Conservation (phyloP, 139 green algal species). For the Micractinium sp. region DNA sequence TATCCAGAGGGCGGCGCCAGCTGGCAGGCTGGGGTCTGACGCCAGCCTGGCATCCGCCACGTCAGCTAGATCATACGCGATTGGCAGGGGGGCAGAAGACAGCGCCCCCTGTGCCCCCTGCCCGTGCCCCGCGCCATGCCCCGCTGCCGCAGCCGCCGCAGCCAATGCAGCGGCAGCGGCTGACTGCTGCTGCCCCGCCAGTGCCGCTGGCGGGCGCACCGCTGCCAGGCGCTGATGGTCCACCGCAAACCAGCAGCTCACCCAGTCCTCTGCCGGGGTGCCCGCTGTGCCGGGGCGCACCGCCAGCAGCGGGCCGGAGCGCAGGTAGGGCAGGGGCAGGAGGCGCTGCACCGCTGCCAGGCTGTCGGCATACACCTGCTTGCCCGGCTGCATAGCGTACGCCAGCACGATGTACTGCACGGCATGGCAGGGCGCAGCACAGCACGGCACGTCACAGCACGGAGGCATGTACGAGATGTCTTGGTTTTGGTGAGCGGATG, state of each 20-base stretch:
- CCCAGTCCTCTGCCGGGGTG: constrained; percentile 42
- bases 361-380: constrained; percentile 68
- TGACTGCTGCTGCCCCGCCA: constrained; percentile 7
- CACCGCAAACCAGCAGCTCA: constrained; percentile 66
- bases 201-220: constrained; percentile 45
- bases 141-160: neutral
- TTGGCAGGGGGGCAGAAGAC: constrained; percentile 39
- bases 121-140: neutral
- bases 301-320: constrained; percentile 44
- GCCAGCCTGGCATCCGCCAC: constrained; percentile 55
- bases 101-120: neutral
- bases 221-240: constrained; percentile 56
- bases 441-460: too few relatives aligned
- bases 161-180: too few relatives aligned
- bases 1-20: constrained; percentile 72
- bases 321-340: constrained; percentile 80
- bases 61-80: constrained; percentile 55
- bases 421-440: neutral
- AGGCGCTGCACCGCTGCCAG: constrained; percentile 63
- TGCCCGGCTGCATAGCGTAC: constrained; percentile 63
- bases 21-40: constrained; percentile 68
- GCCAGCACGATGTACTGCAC: constrained; percentile 77
- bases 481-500: neutral
- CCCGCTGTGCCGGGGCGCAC: constrained; percentile 15
- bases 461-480: too few relatives aligned